Percentiles rank a stretch among this genome's conserved stretches.
These are phyloP conservation scores for Hyaloscypha finlandica DNA, from an alignment of 495 filamentous ascomycete genomes.

Conservation along the genomic window DNA sequence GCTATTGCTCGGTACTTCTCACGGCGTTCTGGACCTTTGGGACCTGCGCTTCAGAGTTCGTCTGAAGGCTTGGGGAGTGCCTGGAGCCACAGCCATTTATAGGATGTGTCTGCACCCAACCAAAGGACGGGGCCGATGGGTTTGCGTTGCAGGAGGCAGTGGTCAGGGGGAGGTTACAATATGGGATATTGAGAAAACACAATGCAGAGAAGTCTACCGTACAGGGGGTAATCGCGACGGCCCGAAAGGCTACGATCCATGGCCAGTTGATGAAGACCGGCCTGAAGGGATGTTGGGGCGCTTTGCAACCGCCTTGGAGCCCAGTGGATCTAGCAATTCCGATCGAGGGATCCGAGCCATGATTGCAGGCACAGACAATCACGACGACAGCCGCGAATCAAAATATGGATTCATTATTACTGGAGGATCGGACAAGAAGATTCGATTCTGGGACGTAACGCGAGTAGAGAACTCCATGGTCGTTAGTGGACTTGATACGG, in stretches of 20 bases:
- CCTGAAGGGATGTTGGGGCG: conserved; percentile 86
- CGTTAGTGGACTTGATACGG: conserved; percentile 73
- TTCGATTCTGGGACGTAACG: conserved; percentile 88
- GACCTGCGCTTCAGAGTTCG: conserved; percentile 90
- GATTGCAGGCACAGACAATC: conserved; percentile 51
- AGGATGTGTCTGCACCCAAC: conserved; percentile 75
- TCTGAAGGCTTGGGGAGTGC: conserved; percentile 85
- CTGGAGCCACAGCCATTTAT: conserved; percentile 79
- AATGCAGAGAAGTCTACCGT: conserved; percentile 88
- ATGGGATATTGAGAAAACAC: conserved; percentile 91
- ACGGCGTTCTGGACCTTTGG: conserved; percentile 93
- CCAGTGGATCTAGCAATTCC: conserved; percentile 46
- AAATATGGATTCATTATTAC: conserved; percentile 75
- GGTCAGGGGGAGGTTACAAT: conserved; percentile 88
- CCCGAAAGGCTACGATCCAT: conserved; percentile 75
- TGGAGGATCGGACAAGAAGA: conserved; percentile 84
- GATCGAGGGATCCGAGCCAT: conserved; percentile 64
- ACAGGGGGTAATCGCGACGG: conserved; percentile 53
- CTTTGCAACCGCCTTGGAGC: conserved; percentile 74
- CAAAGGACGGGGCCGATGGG: conserved; percentile 73
- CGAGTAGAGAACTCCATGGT: conserved; percentile 72
- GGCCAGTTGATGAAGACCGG: conserved; percentile 87
- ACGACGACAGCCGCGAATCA: conserved; percentile 60
- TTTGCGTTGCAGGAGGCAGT: conserved; percentile 88
- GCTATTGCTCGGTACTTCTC: conserved; percentile 88